Conservation (phyloP, 768 basidiomycete genomes). For the Boletellus ananas region DNA sequence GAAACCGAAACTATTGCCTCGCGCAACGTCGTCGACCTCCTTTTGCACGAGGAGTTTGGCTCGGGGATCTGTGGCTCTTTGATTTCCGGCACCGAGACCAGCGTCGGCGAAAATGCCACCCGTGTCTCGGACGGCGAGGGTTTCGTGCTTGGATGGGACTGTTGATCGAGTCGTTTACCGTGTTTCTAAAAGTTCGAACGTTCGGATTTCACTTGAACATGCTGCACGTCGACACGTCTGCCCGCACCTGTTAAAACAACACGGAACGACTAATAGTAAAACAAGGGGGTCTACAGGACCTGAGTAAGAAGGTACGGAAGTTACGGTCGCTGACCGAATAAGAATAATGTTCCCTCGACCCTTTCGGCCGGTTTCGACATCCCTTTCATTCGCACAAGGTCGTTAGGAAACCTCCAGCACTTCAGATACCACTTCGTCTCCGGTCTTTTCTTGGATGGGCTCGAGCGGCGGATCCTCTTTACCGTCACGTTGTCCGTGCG, state of each 20-base stretch:
- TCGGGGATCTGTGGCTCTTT: slow-evolving; percentile 62
- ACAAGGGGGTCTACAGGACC: no score
- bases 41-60: slow-evolving; percentile 69
- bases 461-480: slow-evolving; percentile 17
- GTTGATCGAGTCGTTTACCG: slow-evolving; percentile 34
- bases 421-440: not conserved
- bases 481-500: slow-evolving; percentile 26
- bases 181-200: no score
- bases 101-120: slow-evolving; percentile 10
- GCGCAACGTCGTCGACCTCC: slow-evolving; percentile 77
- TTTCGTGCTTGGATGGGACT: slow-evolving; percentile 77
- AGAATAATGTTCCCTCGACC: not conserved
- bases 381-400: not conserved
- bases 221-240: no score
- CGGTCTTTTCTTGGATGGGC: slow-evolving; percentile 14
- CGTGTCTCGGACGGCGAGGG: slow-evolving; percentile 25
- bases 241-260: no score
- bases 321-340: no score
- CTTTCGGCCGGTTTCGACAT: not conserved
- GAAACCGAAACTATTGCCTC: slow-evolving; percentile 86
- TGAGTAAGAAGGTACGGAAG: no score
- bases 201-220: no score
- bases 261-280: no score
- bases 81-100: slow-evolving; percentile 26
- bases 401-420: not conserved